These are phyloP conservation scores for Agrostemma githago DNA, from an alignment of 148 eudicot species.

Conservation along the genomic window DNA sequence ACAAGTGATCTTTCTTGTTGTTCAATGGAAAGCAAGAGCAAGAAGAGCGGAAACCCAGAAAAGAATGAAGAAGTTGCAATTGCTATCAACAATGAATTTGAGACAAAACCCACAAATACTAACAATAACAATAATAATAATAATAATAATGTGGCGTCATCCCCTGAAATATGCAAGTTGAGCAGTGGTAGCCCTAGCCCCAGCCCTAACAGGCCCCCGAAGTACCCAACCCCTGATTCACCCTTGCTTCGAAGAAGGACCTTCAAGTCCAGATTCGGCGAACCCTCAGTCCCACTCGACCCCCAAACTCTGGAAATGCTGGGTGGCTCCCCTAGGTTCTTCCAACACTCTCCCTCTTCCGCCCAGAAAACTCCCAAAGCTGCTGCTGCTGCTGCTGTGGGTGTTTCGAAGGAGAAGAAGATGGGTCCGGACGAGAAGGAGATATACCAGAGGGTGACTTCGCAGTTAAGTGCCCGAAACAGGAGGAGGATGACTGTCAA, in stretches of 20 bases:
- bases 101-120: too few relatives aligned
- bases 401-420: slow-evolving; percentile 16
- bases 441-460: slow-evolving; percentile 58
- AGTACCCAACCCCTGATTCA: slow-evolving; percentile 9
- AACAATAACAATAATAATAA: too few relatives aligned
- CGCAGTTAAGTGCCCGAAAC: slow-evolving; percentile 38
- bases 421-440: slow-evolving; percentile 51
- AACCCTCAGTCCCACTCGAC: slow-evolving; percentile 45
- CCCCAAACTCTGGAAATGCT: slow-evolving; percentile 20
- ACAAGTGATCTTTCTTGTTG: too few relatives aligned
- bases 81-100: too few relatives aligned
- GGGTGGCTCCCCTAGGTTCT: slow-evolving; percentile 14
- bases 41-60: too few relatives aligned
- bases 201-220: too few relatives aligned
- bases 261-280: slow-evolving; percentile 56
- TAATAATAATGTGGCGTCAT: too few relatives aligned
- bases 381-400: not conserved
- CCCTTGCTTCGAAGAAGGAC: slow-evolving; percentile 35
- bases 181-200: too few relatives aligned
- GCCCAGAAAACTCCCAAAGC: slow-evolving; percentile 34
- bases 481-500: slow-evolving; percentile 45
- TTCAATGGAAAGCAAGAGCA: too few relatives aligned
- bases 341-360: slow-evolving; percentile 11
- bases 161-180: too few relatives aligned
- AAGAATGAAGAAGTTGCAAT: too few relatives aligned